Conservation (phyloP, 1,284 basidiomycete species). For the Leucocoprinus gongylophorus region DNA sequence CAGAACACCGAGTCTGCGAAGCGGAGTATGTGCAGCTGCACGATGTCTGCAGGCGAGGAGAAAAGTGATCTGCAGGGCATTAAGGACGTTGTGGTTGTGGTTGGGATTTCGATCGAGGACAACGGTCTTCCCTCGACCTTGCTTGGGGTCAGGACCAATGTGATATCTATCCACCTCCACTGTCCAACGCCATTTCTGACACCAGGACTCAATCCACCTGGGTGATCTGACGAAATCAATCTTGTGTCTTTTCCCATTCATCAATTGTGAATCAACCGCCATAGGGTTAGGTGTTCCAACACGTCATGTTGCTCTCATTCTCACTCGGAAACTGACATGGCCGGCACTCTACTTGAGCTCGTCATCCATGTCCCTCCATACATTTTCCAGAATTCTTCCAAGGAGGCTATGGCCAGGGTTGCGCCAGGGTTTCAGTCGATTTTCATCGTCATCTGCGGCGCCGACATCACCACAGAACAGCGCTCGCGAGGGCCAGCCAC, state of each 20-base stretch:
- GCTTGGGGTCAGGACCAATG: too few relatives aligned
- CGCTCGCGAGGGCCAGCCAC: conserved; percentile 25
- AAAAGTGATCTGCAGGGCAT: conserved; percentile 2
- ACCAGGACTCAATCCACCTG: too few relatives aligned
- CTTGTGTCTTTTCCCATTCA: too few relatives aligned
- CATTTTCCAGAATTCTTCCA: conserved; percentile 9
- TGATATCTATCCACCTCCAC: too few relatives aligned
- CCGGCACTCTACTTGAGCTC: not conserved
- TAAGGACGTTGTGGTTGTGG: too few relatives aligned
- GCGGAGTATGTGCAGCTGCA: not conserved
- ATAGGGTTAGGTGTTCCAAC: conserved; percentile 17
- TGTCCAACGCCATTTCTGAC: too few relatives aligned
- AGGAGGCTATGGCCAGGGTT: conserved; percentile 4
- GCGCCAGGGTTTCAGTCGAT: conserved; percentile 3
- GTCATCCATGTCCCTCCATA: conserved; percentile 18
- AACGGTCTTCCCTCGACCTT: too few relatives aligned
- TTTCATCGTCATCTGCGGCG: conserved; percentile 8
- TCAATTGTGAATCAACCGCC: conserved; percentile 12
- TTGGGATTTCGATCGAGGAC: too few relatives aligned
- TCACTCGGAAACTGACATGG: not conserved
- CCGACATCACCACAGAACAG: not conserved
- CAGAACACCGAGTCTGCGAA: conserved; percentile 25
- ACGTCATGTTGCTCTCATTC: conserved; percentile 16
- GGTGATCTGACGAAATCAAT: too few relatives aligned
- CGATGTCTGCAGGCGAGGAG: conserved; percentile 1